A percentile compares a stretch with the other conserved stretches of the same genome.
phyloP scores from a whole-genome alignment of 192 early-diverging fungal species.

The Geranomyces variabilis region DNA sequence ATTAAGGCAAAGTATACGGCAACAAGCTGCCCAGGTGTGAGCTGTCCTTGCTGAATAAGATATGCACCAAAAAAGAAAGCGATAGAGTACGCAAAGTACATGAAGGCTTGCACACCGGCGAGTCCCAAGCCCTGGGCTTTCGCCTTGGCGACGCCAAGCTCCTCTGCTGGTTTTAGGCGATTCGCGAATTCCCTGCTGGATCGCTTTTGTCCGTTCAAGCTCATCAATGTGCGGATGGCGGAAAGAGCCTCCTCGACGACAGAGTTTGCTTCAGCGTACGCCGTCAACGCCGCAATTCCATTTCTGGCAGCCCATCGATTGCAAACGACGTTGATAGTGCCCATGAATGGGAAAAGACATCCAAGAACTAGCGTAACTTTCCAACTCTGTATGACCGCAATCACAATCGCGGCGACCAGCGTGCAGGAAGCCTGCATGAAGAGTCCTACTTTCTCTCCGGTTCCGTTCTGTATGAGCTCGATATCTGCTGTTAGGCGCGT shows the following conservation, averaged over 20 bases:
- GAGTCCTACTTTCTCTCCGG: conserved; percentile 47
- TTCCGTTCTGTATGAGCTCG: conserved; percentile 44
- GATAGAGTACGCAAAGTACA: conserved; percentile 31
- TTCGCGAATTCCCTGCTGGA: conserved; percentile 40
- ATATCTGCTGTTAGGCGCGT: conserved; percentile 48
- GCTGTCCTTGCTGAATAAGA: conserved; percentile 42
- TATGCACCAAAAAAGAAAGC: conserved; percentile 51
- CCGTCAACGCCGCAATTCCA: conserved; percentile 21
- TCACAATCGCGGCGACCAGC: conserved; percentile 47
- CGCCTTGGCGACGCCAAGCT: conserved; percentile 44
- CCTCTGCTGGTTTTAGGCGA: conserved; percentile 51
- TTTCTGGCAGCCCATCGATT: conserved; percentile 12
- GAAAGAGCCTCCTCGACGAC: conserved; percentile 84
- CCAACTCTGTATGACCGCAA: conserved; percentile 69
- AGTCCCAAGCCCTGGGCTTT: conserved; percentile 26
- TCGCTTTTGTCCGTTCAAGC: conserved; percentile 68
- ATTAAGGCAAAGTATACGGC: conserved; percentile 83
- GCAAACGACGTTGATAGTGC: conserved; percentile 22
- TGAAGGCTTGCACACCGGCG: conserved; percentile 17
- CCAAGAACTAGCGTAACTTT: conserved; percentile 78
- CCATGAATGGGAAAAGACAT: conserved; percentile 75
- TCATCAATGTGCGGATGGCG: conserved; percentile 83
- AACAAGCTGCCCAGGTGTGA: conserved; percentile 56
- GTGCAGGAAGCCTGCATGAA: conserved; percentile 35
- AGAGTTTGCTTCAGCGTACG: conserved; percentile 16